Base-by-base conservation (phyloP, 1,284 basidiomycete species). In the Ganoderma boninense region DNA sequence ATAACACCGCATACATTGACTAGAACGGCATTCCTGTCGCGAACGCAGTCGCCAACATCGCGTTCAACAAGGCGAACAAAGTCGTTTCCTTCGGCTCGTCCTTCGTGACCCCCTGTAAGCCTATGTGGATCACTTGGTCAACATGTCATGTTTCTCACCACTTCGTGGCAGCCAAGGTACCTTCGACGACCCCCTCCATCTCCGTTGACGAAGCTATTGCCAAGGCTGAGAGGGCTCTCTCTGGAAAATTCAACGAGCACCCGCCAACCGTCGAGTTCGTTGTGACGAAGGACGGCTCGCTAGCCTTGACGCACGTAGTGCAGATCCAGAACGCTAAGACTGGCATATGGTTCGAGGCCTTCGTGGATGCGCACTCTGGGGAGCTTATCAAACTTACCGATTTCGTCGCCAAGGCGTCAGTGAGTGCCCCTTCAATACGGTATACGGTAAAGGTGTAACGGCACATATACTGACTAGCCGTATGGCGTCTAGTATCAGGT, bases 301-400 rank as follows among this genome's bases (percentile, higher is more conserved):
- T 87, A 63, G 84, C 85, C 43, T 84, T 88, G 62, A 84, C 85
- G 0, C 85, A 89, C 73, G 89, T 90, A 44, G 75, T 88, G 16
- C 87, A 89, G 77, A 84, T 91, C 66, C 86, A 87, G 77, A 87
- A 88, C 69, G 84, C 85, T 26, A 81, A 81, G 73, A 79, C 82
- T 43, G 84, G 86, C 64, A 84, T 84, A 43, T 92, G 89, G 89
- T 85, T 87, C 75, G 89, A 92, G 79, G 90, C 89, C 2, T 90
- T 87, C 76, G 85, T 91, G 43, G 89, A 91, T 73, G 88, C 88
- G 8, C 84, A 87, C 73, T 80, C 83, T 23, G 87, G 87, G 16
- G 84, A 89, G 62, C 76, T 91, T 35, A 75, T 89, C 16, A 82
- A 84, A 56, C 83, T 89, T 32, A 86, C 85, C 57, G 88, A 91